Evolutionary conservation across 2,329 filamentous ascomycete genomes (phyloP), one percentile per base, ranked within the genome.

Genomic region (Aspergillus quadricinctus): DNA sequence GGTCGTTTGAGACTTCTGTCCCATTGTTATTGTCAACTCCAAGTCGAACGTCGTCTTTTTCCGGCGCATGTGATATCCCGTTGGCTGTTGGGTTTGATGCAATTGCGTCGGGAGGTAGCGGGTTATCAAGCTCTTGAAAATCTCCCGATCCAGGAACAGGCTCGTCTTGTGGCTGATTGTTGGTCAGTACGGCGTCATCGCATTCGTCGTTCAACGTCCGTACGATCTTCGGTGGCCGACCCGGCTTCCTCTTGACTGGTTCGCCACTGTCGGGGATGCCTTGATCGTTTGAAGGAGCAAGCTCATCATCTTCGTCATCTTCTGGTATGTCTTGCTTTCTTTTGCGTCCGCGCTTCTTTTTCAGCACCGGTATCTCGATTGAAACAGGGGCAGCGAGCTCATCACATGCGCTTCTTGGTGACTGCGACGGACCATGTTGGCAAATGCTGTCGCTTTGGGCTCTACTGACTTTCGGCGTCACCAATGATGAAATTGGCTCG

Each of bases 401-500:
- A 45, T 74, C 68, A 4, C 58, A 54, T 27, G 64, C 58, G 49
- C 62, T 66, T 11, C 40, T 51, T 14, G 63, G 64, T 4, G 64
- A 66, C 28, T 65, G 60, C 14, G 60, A 61, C 4, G 55, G 53
- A 3, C 52, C 59, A 14, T 58, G 52, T 14, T 57, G 45, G 9
- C 50, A 52, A 43, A 49, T 23, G n/a, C 58, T 61, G 14, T 70
- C 66, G 23, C 60, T 66, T 28, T 63, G 70, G 6, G 64, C 49
- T 55, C 64, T 62, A 27, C 54, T 62, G n/a, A 61, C 54, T 23
- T 65, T 63, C 2, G 66, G 60, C 0, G 70, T 67, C 9, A 60
- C 53, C 7, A 70, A 57, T 6, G 74, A 76, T 10, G 73, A 76
- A 35, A 75, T 64, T 23, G 72, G 73, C 46, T 75, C 68, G 1